Percentiles rank a stretch among this genome's conserved stretches.
Evolutionary conservation across 148 eudicot species (phyloP).

Genomic region (Bassia scoparia): DNA sequence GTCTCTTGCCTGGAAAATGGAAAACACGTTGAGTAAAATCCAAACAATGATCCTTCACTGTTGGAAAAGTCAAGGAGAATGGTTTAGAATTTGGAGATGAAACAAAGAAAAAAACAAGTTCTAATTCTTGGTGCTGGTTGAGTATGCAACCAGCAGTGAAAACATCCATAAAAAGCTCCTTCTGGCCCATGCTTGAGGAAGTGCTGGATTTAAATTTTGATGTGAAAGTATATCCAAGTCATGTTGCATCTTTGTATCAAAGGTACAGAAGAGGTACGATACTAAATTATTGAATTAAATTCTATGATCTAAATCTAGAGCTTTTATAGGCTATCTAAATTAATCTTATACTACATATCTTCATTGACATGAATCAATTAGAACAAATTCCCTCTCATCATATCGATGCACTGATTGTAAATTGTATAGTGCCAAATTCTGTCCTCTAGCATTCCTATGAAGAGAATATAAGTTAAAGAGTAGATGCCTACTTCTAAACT

Average conservation of each 20-base stretch:
- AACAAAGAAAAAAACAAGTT: slow-evolving; percentile 43
- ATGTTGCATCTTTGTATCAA: slow-evolving; percentile 83
- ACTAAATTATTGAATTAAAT: neutral
- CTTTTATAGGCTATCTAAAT: neutral
- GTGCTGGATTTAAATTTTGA: slow-evolving; percentile 40
- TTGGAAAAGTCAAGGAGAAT: slow-evolving; percentile 51
- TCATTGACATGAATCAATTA: neutral
- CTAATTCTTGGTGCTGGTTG: slow-evolving; percentile 98
- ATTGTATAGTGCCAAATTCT: neutral
- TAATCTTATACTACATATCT: neutral
- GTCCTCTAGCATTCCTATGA: neutral
- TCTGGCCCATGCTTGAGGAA: slow-evolving; percentile 43
- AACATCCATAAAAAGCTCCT: slow-evolving; percentile 56
- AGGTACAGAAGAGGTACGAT: slow-evolving; percentile 85
- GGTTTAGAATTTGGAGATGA: slow-evolving; percentile 29
- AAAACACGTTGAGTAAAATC: slow-evolving; percentile 31
- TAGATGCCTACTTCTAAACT: neutral
- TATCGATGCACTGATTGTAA: neutral
- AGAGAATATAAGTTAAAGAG: too few species aligned
- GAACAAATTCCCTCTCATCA: neutral
- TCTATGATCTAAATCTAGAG: too few species aligned
- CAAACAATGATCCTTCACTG: slow-evolving; percentile 47
- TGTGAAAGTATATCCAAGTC: slow-evolving; percentile 55
- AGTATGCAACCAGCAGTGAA: slow-evolving; percentile 94
- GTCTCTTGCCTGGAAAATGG: slow-evolving; percentile 58